Base-by-base conservation (phyloP, 768 basidiomycete genomes). In the Obba rivulosa region DNA sequence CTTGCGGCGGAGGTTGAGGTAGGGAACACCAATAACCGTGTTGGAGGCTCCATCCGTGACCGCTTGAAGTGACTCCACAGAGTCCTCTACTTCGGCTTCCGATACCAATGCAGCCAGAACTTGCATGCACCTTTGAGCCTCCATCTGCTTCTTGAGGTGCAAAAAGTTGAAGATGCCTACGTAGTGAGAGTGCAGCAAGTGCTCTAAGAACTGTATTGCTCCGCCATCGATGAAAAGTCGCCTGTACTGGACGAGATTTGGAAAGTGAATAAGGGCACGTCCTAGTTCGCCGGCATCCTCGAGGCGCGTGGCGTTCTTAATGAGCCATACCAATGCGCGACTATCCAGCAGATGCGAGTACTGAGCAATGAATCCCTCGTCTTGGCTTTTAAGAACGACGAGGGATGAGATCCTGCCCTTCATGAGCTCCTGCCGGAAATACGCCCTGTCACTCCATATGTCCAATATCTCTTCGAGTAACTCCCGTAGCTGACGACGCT, bases 331-430 rank as follows among this genome's bases (percentile, higher is more conserved):
- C n/a, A 43, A 9, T 3, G 36, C 31, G 1, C 36, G 44, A 11
- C 43, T 39, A 23, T 50, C 49, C 36, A 50, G 25, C 9, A 45
- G 34, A 28, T 34, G 34, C 11, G 43, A 14, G 44, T 50, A 17
- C 16, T 34, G 11, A 4, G 34, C 3, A 38, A 50, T 34, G 13
- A 22, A 41, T n/a, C n/a, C 40, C 23, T 36, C 34, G 25, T 45
- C 49, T 14, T 45, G 37, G n/a, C 39, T 24, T 38, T 8, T n/a
- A 20, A 16, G n/a, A 38, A n/a, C n/a, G 8, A 39, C 21, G 18
- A 50, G 44, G 4, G 37, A 41, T 8, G 43, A 36, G 13, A 44
- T 16, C 10, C 22, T 21, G 37, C 8, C 37, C 37, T 38, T 38
- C 8, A 50, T 34, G 7, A 35, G 18, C 18, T 46, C 24, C 1